A percentile compares a stretch with the other conserved stretches of the same genome.
phyloP scores from a whole-genome alignment of 2,329 filamentous ascomycete species.

The Claviceps maximensis region DNA sequence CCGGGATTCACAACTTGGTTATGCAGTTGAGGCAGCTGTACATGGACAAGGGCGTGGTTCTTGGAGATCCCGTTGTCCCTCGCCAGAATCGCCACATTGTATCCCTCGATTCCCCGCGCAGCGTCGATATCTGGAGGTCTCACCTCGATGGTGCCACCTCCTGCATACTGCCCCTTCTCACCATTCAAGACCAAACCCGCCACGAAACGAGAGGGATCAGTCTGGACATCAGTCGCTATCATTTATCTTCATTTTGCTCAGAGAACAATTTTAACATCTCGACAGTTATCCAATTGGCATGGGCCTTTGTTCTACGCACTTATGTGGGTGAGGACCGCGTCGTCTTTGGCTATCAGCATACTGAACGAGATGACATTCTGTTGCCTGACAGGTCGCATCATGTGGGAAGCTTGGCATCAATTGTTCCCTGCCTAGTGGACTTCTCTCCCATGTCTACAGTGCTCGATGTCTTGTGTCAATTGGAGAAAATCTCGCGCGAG shows the following conservation, averaged over 20 bases:
- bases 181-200: slow-evolving; percentile 10
- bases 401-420: slow-evolving; percentile 33
- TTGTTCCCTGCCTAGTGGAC: slow-evolving; percentile 21
- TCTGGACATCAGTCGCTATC: slow-evolving; percentile 25
- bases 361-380: slow-evolving; percentile 30
- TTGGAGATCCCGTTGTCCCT: slow-evolving; percentile 12
- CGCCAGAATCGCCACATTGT: slow-evolving; percentile 16
- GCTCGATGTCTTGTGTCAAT: slow-evolving; percentile 17
- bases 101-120: slow-evolving; percentile 17
- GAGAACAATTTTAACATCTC: slow-evolving; percentile 29
- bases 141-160: slow-evolving; percentile 24
- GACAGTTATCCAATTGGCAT: slow-evolving; percentile 43
- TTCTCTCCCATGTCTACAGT: slow-evolving; percentile 21
- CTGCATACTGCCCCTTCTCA: slow-evolving; percentile 33
- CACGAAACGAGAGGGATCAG: slow-evolving; percentile 26
- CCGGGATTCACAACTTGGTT: slow-evolving; percentile 32
- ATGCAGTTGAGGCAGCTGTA: slow-evolving; percentile 34
- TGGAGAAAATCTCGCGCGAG: slow-evolving; percentile 16
- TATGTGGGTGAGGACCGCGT: slow-evolving; percentile 40
- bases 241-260: slow-evolving; percentile 30
- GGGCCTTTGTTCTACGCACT: slow-evolving; percentile 42
- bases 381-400: slow-evolving; percentile 27
- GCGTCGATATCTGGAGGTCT: slow-evolving; percentile 33
- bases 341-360: slow-evolving; percentile 39
- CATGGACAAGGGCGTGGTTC: slow-evolving; percentile 19